These are phyloP conservation scores for Aspergillus diversus DNA, from an alignment of 495 filamentous ascomycete genomes.

Conservation along the genomic window DNA sequence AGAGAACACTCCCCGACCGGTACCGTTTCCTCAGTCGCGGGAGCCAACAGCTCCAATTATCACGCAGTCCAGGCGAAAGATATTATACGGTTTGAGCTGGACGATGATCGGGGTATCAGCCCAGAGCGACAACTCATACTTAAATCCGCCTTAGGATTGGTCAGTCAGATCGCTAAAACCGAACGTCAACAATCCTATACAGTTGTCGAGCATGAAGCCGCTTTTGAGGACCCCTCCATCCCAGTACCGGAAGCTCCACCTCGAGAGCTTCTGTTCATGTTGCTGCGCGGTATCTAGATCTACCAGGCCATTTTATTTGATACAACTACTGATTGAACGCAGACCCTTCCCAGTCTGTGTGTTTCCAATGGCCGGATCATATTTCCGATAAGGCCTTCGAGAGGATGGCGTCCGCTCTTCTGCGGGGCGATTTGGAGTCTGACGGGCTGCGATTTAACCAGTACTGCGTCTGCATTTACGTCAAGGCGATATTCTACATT, in stretches of 20 bases:
- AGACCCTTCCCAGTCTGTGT: conserved; percentile 17
- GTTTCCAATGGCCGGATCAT: conserved; percentile 36
- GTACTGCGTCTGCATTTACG: conserved; percentile 35
- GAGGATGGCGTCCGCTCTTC: conserved; percentile 26
- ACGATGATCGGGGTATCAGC: conserved; percentile 26
- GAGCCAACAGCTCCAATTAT: conserved; percentile 26
- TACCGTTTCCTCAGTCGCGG: conserved; percentile 10
- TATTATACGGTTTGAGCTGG: conserved; percentile 32
- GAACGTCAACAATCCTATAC: conserved; percentile 10
- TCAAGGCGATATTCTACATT: conserved; percentile 30
- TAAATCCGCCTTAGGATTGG: conserved; percentile 30
- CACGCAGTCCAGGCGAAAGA: conserved; percentile 32
- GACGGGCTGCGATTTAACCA: conserved; percentile 29
- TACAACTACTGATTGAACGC: conserved; percentile 10
- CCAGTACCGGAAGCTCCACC: conserved; percentile 24
- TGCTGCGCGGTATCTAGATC: conserved; percentile 28
- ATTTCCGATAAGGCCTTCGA: conserved; percentile 30
- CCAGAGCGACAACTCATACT: conserved; percentile 28
- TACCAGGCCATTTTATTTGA: not conserved
- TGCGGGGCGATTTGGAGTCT: conserved; percentile 10
- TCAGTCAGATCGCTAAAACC: conserved; percentile 26
- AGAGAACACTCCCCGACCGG: not conserved
- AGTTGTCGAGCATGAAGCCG: conserved; percentile 8
- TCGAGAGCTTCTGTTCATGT: conserved; percentile 33
- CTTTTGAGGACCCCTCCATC: not conserved